Conservation (phyloP, 2,329 filamentous ascomycete species). For the Pseudogymnoascus sp. region DNA sequence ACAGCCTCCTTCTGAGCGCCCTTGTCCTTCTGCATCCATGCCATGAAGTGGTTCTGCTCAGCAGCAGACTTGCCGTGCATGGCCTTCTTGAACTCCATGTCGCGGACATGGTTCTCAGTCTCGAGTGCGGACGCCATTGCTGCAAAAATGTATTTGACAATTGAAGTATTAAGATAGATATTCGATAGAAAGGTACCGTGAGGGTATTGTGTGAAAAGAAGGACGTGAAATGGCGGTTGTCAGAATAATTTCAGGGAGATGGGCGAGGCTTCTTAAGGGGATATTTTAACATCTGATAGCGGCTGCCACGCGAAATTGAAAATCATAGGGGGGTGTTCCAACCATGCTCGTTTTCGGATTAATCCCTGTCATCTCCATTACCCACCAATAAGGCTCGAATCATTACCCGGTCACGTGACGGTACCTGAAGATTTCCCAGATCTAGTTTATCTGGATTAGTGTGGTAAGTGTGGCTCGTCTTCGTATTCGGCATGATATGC, state of each 20-base stretch:
- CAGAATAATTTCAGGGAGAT: constrained; percentile 1
- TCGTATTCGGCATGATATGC: constrained; percentile 6
- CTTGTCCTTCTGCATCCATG: constrained; percentile 79
- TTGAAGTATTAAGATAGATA: not conserved
- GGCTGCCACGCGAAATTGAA: constrained; percentile 8
- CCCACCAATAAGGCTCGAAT: not conserved
- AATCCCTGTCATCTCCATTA: not conserved
- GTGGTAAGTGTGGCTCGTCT: not conserved
- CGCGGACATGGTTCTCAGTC: constrained; percentile 72
- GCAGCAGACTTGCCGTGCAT: constrained; percentile 67
- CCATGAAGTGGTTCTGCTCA: constrained; percentile 63
- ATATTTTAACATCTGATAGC: constrained; percentile 10
- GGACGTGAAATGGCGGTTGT: constrained; percentile 6
- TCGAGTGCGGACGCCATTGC: constrained; percentile 46
- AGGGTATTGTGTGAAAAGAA: constrained; percentile 8
- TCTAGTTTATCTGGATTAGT: constrained; percentile 6
- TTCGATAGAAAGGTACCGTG: not conserved
- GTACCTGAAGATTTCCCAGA: not conserved
- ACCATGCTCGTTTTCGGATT: constrained; percentile 1
- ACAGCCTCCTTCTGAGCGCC: constrained; percentile 71
- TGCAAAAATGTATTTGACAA: not conserved
- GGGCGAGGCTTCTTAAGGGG: constrained; percentile 5
- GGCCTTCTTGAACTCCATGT: constrained; percentile 85
- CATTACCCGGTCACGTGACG: not conserved
- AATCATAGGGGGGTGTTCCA: constrained; percentile 2